Evolutionary conservation across 208 protist species (phyloP), one percentile per base, ranked within the genome.

Genomic region (Trypanosoma theileri): DNA sequence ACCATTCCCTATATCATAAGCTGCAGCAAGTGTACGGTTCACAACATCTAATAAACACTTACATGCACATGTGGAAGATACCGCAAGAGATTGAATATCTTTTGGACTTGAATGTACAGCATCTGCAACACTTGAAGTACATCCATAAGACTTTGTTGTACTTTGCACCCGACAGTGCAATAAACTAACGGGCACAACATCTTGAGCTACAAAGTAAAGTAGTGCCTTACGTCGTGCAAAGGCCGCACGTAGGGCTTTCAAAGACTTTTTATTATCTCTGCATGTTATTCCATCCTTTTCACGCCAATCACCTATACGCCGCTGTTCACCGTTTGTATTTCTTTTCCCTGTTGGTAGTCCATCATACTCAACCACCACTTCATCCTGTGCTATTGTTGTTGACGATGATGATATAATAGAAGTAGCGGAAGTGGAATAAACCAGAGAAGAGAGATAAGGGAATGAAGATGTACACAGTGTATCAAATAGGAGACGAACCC

Each of bases 201-300:
- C 57, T 51, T 80, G 68, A 0, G 24, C 40, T 0, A 89, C 60
- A 78, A 90, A 93, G 62, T 71, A 88, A 14, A 90, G 64, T 12
- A 90, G 26, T 3, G 80, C 75, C 26, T 69, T 73, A 31, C 87
- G 87, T 12, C 80, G 82, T 40, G 71, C 17, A 41, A 67, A 69
- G 24, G 53, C 14, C 0, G 45, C 19, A 22, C 26, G 55, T 28
- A 46, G 48, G 22, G 21, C 14, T 9, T 28, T 40, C 3, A 16
- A 4, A 26, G 31, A 26, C 28, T n/a, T 24, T 22, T 13, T 54
- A 7, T 24, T 56, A 22, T 17, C 35, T 16, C 22, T 56, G 17
- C 19, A 40, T 11, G 51, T 21, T 40, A 56, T 59, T 19, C 16
- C 19, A 56, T 73, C 50, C 24, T 12, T 40, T 35, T 2, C 42